Evolutionary conservation across 306 rosid species (phyloP), one percentile per base, ranked within the genome.

Genomic region (Prunus mira): DNA sequence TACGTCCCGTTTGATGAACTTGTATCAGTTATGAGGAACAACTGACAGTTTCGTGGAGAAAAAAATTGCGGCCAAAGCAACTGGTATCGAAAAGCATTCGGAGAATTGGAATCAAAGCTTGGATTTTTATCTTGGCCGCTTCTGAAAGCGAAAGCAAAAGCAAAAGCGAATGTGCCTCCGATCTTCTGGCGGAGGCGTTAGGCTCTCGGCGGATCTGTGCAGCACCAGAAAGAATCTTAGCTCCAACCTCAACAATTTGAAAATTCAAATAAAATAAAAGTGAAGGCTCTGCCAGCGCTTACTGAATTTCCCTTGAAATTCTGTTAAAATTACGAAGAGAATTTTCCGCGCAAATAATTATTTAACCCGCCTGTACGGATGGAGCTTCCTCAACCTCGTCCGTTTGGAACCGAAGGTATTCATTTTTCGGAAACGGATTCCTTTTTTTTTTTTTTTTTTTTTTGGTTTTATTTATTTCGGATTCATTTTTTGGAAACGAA

Each of bases 301-400:
- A 10, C 57, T 10, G 58, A 67, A 27, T 56, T 38, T 13, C 24
- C 9, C 6, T 27, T 15, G 34, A 65, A 63, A 34, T 64, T 76
- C 69, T 13, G 20, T 60, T 54, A 80, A 80, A 83, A 54, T 65
- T 41, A 47, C 67, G 11, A 61, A 70, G 20, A 50, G 45, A 51
- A 41, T 28, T 24, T 30, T 61, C 12, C 25, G n/a, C 22, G 14
- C 14, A 25, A 46, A 25, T 25, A 65, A 73, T 6, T 65, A 34
- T 60, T 72, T 12, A 32, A 28, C 78, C 80, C 8, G 69, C 24
- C 17, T 69, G 79, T 55, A 1, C 67, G 62, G 79, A 95, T 95
- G 99, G 99, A 95, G 88, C 93, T 92, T 85, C 86, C 99, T 82
- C 97, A 84, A 80, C 84, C 96, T 14, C 92, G 96, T 72, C 76